Percentiles rank a stretch among this genome's conserved stretches.
Evolutionary conservation across 2,329 filamentous ascomycete genomes (phyloP).

Genomic region (Aspergillus proliferans): DNA sequence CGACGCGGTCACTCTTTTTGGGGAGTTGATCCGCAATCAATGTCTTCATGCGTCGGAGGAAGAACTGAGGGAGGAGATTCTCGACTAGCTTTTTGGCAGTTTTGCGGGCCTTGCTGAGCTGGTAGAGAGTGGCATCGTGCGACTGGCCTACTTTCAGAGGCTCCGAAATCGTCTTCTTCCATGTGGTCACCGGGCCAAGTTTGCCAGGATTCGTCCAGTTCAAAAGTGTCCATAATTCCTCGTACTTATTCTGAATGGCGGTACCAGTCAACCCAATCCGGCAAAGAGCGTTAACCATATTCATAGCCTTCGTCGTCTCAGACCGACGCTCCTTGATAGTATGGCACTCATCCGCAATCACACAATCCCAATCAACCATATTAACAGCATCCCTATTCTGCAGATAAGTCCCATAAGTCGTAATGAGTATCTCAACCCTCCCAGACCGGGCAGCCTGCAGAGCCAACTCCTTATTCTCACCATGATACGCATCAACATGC

Average conservation of each 20-base stretch:
- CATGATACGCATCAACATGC: constrained; percentile 79
- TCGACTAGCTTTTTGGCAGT: constrained; percentile 79
- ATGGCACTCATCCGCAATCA: constrained; percentile 92
- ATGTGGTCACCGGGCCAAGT: constrained; percentile 62
- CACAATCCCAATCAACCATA: constrained; percentile 82
- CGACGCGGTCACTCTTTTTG: constrained; percentile 87
- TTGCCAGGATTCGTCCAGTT: constrained; percentile 91
- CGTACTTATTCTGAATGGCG: constrained; percentile 95
- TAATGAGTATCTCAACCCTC: constrained; percentile 82
- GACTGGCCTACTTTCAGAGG: constrained; percentile 84
- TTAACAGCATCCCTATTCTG: constrained; percentile 74
- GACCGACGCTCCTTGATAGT: constrained; percentile 73
- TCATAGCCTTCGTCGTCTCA: constrained; percentile 78
- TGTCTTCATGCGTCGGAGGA: constrained; percentile 86
- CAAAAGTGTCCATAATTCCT: constrained; percentile 90
- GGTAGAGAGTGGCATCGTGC: constrained; percentile 77
- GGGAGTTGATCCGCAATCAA: constrained; percentile 88
- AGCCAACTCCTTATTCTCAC: constrained; percentile 62
- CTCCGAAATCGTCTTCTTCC: constrained; percentile 70
- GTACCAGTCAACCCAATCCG: constrained; percentile 91
- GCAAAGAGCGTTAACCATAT: constrained; percentile 82
- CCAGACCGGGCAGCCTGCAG: constrained; percentile 68
- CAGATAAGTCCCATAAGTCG: constrained; percentile 83
- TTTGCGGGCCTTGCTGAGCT: constrained; percentile 72
- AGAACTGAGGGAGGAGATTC: constrained; percentile 82